Evolutionary conservation across 2,329 filamentous ascomycete genomes (phyloP).

Genomic region (Delphinella strobiligena): DNA sequence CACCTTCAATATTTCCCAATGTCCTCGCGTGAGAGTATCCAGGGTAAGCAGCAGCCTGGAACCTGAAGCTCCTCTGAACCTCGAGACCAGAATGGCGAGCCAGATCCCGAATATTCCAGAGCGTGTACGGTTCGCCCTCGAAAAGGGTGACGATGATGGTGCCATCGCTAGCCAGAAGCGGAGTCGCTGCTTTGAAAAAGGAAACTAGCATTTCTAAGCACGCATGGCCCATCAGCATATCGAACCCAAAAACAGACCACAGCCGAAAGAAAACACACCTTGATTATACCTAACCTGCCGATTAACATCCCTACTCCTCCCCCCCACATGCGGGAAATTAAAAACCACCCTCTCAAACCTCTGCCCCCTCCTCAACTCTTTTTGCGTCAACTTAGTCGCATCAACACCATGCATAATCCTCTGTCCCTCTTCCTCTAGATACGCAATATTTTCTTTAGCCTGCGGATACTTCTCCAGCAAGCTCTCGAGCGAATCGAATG

Average conservation of each 20-base stretch:
- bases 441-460: constrained; percentile 45
- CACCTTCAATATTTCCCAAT: constrained; percentile 43
- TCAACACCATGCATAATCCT: constrained; percentile 52
- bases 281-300: constrained; percentile 89
- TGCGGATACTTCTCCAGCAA: constrained; percentile 59
- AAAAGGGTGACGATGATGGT: constrained; percentile 75
- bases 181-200: constrained; percentile 49
- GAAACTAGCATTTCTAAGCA: constrained; percentile 50
- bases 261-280: constrained; percentile 14
- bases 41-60: constrained; percentile 55
- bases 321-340: constrained; percentile 95
- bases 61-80: constrained; percentile 58
- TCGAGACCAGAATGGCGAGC: constrained; percentile 63
- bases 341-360: constrained; percentile 73
- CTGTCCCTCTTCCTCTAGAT: constrained; percentile 36
- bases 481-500: constrained; percentile 47
- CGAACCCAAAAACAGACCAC: not conserved
- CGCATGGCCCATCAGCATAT: constrained; percentile 6
- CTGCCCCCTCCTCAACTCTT: constrained; percentile 30
- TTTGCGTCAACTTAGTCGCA: constrained; percentile 47
- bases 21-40: constrained; percentile 65
- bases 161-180: constrained; percentile 43
- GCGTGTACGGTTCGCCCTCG: constrained; percentile 83
- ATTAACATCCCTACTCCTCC: constrained; percentile 85
- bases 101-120: constrained; percentile 89